Base-by-base conservation (phyloP, 108 stramenopile genomes). In the Pseudonitzschia multiseries region DNA sequence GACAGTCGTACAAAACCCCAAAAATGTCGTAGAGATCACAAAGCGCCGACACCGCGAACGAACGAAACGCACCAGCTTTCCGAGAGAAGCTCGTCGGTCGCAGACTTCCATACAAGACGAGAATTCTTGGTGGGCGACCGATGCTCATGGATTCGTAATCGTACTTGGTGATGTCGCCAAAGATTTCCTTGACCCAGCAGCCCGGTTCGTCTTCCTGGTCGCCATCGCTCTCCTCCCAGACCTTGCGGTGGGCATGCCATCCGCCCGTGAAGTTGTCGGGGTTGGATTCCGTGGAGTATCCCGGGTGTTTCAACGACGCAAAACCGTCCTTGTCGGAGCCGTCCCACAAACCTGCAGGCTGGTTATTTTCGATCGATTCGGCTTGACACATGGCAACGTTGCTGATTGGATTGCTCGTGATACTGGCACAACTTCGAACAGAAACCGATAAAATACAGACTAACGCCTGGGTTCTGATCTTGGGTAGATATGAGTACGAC, bases 101-200 rank as follows among this genome's bases (percentile, higher is more conserved):
- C 31, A 88, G 74, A 26, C 81, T 83, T 65, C 87, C 87, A 65
- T 84, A 82, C 6, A 88, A 67, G 18, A 88, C 79, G 8, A 85
- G 74, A 36, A 88, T 74, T 50, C 51, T 67, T 1, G 83, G 86
- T 44, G 83, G 74, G 60, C 85, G 53, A 20, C 80, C 81, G 70
- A 85, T 81, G 17, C 74, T 75, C 81, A 85, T 76, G 0, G 51
- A 27, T 36, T 27, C 12, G 73, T 85, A 85, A 44, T 85, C 80
- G 56, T 68, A 85, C 40, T 67, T 67, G 48, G 84, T 82, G 4
- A 84, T 76, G 24, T 46, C 53, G 14, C 43, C 65, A 54, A 74
- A 67, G 28, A 80, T 61, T 41, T 82, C 69, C 50, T 76, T 79
- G 67, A 83, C 69, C 82, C 82, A 83, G 54, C 75, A 75, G 10